Evolutionary conservation across 768 basidiomycete species (phyloP), one percentile per base, ranked within the genome.

Genomic region (Mycena galopus): DNA sequence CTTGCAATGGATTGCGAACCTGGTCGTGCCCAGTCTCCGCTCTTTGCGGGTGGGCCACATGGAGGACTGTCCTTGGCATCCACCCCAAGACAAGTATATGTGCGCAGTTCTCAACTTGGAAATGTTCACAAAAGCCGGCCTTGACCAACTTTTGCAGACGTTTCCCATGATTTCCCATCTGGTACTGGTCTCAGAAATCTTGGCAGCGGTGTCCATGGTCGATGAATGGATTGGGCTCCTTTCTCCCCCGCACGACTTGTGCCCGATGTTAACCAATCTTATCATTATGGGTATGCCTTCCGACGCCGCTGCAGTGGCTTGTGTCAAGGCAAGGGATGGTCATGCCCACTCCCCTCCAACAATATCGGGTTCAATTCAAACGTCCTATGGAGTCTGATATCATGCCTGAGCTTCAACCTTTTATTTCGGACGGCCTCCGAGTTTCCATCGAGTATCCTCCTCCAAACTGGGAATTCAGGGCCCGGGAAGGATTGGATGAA

Each of bases 361-460:
- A 23, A n/a, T n/a, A 23, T 25, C 47, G 23, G 9, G n/a, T 23
- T 50, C 9, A 9, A 21, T 50, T 50, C 47, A 23, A 23, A 7
- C 47, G 47, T 8, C n/a, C 7, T 7, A 8, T 55, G 51, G 67
- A 50, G 3, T 7, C 23, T 21, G 47, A 50, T 23, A 39, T 69
- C 19, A 21, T 61, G 17, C 67, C 67, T 14, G 67, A 62, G 16
- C 44, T 61, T 9, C 32, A n/a, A n/a, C n/a, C n/a, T n/a, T n/a
- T n/a, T n/a, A n/a, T n/a, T n/a, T n/a, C n/a, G n/a, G n/a, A n/a
- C n/a, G n/a, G n/a, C n/a, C n/a, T n/a, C n/a, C n/a, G n/a, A n/a
- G n/a, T n/a, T n/a, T n/a, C n/a, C n/a, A n/a, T n/a, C n/a, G n/a
- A n/a, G n/a, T n/a, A n/a, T n/a, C n/a, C n/a, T n/a, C n/a, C n/a